Evolutionary conservation across 2,329 filamentous ascomycete genomes (phyloP), one percentile per base, ranked within the genome.

Genomic region (Pyrenochaeta sp.): DNA sequence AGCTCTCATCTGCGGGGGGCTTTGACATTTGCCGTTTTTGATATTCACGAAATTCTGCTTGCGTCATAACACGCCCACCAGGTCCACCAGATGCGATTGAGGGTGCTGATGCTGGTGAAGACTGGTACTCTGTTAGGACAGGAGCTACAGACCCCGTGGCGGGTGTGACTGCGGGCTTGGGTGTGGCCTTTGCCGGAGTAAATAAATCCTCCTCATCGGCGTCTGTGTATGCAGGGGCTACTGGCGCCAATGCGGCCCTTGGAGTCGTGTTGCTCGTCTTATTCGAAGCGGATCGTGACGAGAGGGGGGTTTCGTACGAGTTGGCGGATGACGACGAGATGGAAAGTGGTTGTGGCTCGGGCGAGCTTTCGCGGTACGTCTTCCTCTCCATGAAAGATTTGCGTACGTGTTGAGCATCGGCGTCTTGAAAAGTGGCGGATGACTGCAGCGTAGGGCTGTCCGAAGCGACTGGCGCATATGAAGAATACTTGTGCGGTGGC

Each of bases 191-290:
- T 9, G 48, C 43, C 9, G 68, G 58, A 6, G 72, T 59, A 36
- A 77, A 76, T 34, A 77, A 45, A 43, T 75, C 67, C n/a, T 76
- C 74, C 3, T 76, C 69, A 19, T 73, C 66, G 24, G 68, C 53
- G 30, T 71, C 59, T 3, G 67, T 49, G 27, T 65, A 62, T 10
- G 61, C 50, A 10, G 70, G 61, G 15, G 64, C 56, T 10, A 60
- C 54, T 22, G 64, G 55, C 36, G 64, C 64, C 32, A 71, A 52
- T 3, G 68, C 54, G 47, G 73, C 72, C 45, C 67, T 70, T 15
- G 73, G 72, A 13, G 73, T 75, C 10, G 68, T 67, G 40, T 64
- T 72, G 22, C 64, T 69, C 2, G 67, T 66, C 19, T 61, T 69
- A 56, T 72, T 73, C 24, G 73, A 73, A 39, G 62, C 61, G 12